Evolutionary conservation across 176 grass and related monocot species (phyloP).

Genomic region (Cenchrus americanus): DNA sequence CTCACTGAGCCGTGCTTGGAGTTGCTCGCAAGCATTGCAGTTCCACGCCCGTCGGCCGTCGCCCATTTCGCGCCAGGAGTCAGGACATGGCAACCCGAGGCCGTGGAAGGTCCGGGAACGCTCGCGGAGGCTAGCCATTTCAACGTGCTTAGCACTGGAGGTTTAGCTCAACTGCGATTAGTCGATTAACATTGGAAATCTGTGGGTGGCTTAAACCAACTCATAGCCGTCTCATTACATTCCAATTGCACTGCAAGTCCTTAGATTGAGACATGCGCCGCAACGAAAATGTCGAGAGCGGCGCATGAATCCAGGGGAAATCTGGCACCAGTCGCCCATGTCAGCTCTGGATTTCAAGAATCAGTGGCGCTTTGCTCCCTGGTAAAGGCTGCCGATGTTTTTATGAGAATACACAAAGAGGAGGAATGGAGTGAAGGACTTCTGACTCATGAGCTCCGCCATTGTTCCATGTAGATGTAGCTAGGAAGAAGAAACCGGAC

Average conservation of each 20-base stretch:
- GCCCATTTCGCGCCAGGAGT: not conserved
- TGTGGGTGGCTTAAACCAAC: not conserved
- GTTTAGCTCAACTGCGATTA: too few species aligned
- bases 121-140: too few species aligned
- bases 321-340: not conserved
- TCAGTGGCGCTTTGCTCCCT: not conserved
- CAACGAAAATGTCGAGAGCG: not conserved
- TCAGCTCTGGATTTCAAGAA: not conserved
- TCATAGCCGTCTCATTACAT: not conserved
- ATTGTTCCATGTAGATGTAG: too few species aligned
- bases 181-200: not conserved
- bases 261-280: not conserved
- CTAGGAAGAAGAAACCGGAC: conserved; percentile 9
- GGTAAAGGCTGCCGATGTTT: not conserved
- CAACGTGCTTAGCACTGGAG: too few species aligned
- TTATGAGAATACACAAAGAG: not conserved
- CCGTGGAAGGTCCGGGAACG: too few species aligned
- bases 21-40: not conserved
- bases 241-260: not conserved
- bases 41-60: not conserved
- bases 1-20: not conserved
- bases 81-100: not conserved
- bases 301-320: not conserved
- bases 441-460: not conserved
- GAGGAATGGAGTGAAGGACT: not conserved